These are phyloP conservation scores for Gynostemma pentaphyllum DNA, from an alignment of 306 rosid genomes.

Conservation along the genomic window DNA sequence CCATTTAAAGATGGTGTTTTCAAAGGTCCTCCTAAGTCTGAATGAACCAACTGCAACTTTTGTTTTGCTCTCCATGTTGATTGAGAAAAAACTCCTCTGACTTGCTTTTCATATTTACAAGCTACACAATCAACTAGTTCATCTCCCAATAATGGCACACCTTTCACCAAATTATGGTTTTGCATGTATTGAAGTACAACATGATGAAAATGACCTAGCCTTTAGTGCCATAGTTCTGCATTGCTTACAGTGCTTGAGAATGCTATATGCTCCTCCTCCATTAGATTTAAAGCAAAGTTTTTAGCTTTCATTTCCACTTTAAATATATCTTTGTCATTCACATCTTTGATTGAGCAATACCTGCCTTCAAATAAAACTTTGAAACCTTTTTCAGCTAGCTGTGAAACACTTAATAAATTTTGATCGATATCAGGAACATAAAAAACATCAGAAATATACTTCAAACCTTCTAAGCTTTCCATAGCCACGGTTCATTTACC, in stretches of 20 bases:
- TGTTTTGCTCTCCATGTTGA: no score
- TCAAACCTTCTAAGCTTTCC: neutral
- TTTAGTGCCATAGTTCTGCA: neutral
- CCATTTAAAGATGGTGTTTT: no score
- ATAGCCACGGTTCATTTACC: neutral
- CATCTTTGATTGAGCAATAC: constrained; percentile 4
- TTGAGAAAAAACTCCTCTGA: no score
- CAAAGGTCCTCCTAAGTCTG: constrained; percentile 7
- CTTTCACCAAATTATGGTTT: neutral
- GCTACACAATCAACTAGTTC: neutral
- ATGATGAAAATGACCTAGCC: constrained; percentile 5
- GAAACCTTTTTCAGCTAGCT: no score
- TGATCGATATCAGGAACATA: neutral
- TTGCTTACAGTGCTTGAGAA: neutral
- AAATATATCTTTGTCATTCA: neutral
- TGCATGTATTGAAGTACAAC: neutral
- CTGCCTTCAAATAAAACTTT: neutral
- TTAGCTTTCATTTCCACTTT: neutral
- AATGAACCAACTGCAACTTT: neutral
- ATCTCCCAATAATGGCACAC: neutral
- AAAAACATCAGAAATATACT: neutral
- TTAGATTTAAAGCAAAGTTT: no score
- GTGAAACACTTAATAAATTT: neutral
- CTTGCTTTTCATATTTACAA: neutral
- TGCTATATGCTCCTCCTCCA: neutral